A percentile compares a stretch with the other conserved stretches of the same genome.
Evolutionary conservation across 2,329 filamentous ascomycete species (phyloP).

Genomic region (Sclerotinia trifoliorum): DNA sequence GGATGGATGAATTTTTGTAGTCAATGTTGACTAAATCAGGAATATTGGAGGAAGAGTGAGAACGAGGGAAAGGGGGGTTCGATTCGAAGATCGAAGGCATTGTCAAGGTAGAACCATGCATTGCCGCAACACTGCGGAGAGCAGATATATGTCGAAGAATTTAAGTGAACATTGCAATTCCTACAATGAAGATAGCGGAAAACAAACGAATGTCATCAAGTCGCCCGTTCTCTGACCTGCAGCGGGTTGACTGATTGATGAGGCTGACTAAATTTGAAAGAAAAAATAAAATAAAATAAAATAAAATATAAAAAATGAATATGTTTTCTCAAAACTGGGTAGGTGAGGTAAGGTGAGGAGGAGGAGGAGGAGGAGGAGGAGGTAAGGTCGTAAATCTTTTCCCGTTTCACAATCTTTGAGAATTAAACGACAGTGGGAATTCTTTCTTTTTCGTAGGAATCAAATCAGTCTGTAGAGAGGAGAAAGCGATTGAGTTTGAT

Average conservation of each 20-base stretch:
- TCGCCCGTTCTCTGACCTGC: conserved; percentile 21
- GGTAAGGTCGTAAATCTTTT: neutral
- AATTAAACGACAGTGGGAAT: conserved; percentile 10
- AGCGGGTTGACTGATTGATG: conserved; percentile 17
- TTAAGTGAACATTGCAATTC: conserved; percentile 22
- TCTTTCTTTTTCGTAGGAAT: neutral
- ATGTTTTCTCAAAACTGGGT: conserved; percentile 4
- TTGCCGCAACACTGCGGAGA: conserved; percentile 31
- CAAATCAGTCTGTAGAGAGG: neutral
- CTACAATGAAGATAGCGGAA: conserved; percentile 3
- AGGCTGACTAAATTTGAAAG: conserved; percentile 8
- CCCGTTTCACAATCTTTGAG: conserved; percentile 20
- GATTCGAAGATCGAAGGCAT: conserved; percentile 37
- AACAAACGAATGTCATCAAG: conserved; percentile 13
- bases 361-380: neutral
- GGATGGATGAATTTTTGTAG: conserved; percentile 30
- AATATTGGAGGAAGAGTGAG: conserved; percentile 39
- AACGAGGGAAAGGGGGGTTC: conserved; percentile 37
- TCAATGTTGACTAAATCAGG: conserved; percentile 35
- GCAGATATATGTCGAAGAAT: conserved; percentile 21
- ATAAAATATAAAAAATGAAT: neutral
- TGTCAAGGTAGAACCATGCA: conserved; percentile 37
- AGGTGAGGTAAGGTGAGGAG: neutral
- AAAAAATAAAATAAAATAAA: neutral
- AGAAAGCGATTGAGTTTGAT: neutral